Percentiles rank a stretch among this genome's conserved stretches.
Evolutionary conservation across 805 yeast genomes (phyloP).

Genomic region (Candida parachauliodes): DNA sequence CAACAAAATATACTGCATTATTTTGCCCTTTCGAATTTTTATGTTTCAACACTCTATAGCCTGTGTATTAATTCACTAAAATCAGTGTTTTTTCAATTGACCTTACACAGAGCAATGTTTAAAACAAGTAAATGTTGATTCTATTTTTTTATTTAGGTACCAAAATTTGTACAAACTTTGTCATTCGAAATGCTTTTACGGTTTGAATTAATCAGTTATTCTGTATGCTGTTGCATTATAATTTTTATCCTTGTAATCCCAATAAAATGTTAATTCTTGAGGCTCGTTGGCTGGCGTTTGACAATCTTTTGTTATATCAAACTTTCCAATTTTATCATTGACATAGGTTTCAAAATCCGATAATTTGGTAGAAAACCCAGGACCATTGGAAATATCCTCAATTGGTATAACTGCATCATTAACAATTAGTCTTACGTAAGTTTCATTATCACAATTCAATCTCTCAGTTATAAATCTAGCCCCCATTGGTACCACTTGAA

Average conservation of each 20-base stretch:
- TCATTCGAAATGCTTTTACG: too few species aligned
- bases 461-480: slow-evolving; percentile 39
- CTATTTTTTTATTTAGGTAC: too few species aligned
- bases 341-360: slow-evolving; percentile 31
- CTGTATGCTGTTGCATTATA: slow-evolving; percentile 10
- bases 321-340: slow-evolving; percentile 19
- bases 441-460: slow-evolving; percentile 23
- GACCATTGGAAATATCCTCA: slow-evolving; percentile 31
- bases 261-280: slow-evolving; percentile 33
- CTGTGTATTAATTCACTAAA: too few species aligned
- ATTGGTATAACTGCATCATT: slow-evolving; percentile 42
- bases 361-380: slow-evolving; percentile 42
- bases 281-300: slow-evolving; percentile 20
- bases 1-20: too few species aligned
- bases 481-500: slow-evolving; percentile 37
- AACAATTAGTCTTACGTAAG: slow-evolving; percentile 36
- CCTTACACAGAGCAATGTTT: too few species aligned
- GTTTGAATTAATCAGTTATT: too few species aligned
- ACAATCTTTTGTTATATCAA: slow-evolving; percentile 23
- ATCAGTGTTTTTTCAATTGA: too few species aligned
- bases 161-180: too few species aligned
- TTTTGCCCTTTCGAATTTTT: too few species aligned
- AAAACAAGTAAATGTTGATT: too few species aligned
- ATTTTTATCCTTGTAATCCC: slow-evolving; percentile 28
- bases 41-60: too few species aligned